Conservation (phyloP, 306 rosid species). For the Sophora flavescens region DNA sequence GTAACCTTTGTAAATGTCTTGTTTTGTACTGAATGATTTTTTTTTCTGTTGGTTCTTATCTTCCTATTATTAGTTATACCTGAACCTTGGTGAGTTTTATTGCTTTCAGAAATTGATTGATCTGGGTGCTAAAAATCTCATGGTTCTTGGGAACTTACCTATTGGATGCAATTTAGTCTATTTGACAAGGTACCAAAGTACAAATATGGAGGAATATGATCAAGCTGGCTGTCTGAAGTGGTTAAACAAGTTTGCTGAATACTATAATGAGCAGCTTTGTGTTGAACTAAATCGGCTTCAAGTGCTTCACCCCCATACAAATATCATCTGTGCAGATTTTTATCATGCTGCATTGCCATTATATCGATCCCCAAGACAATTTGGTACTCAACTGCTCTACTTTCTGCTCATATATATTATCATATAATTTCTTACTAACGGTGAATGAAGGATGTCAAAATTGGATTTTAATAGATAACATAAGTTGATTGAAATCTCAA, state of each 20-base stretch:
- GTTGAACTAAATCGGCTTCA: conserved; percentile 27
- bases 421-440: background rate
- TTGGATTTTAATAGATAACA: background rate
- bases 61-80: background rate
- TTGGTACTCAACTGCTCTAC: background rate
- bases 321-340: conserved; percentile 50
- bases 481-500: background rate
- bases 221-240: conserved; percentile 42
- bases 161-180: conserved; percentile 40
- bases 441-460: background rate
- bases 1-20: too few relatives aligned
- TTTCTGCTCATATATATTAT: background rate
- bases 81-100: background rate
- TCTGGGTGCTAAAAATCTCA: conserved; percentile 40
- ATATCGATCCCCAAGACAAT: conserved; percentile 16
- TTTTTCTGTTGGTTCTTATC: background rate
- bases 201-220: conserved; percentile 32
- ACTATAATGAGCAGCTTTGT: conserved; percentile 39
- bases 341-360: conserved; percentile 35
- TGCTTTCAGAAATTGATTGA: conserved; percentile 42
- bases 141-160: conserved; percentile 50
- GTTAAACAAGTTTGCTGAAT: conserved; percentile 46
- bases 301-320: conserved; percentile 15
- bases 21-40: too few relatives aligned
- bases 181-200: conserved; percentile 28